Base-by-base conservation (phyloP, 768 basidiomycete genomes). In the Heimioporus sp. region DNA sequence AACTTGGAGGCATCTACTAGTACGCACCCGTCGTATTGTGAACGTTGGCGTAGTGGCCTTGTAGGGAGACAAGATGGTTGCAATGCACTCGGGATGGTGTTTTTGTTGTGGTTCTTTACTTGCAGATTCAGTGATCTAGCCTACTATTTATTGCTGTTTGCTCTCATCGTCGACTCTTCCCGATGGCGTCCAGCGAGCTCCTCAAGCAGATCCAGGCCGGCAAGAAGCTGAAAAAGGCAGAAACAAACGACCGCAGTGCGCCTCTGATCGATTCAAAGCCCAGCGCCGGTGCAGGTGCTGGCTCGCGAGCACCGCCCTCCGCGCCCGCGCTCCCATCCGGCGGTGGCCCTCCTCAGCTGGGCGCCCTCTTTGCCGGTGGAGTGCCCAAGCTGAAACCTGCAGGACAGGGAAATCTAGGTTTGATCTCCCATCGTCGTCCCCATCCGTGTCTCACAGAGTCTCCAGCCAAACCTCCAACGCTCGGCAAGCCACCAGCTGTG, bases 311-410 rank as follows among this genome's bases (percentile, higher is more conserved):
- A 16, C 61, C 59, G 24, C 30, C 52, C 21, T 54, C 70, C 36
- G 43, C 59, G 21, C 43, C 57, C 17, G 49, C 36, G 51, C 31
- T 56, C 47, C 46, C 59, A 9, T 56, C 65, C 28, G 73, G 68
- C 8, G 72, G 65, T n/a, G 83, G 77, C 8, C 83, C 92, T 24
- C 90, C 91, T 21, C 92, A 94, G 67, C 73, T 95, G 5, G 93
- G 83, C 31, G 86, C 82, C 2, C 70, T 97, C 11, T 95, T 97
- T 63, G 92, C 93, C 41, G 92, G 91, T 15, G 93, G 94, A 1
- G 84, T 96, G 76, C 94, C 94, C 5, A 94, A 90, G 65, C 66
- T 96, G 63, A 95, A 87, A 74, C 82, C 91, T 41, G 79, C 87
- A n/a, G 88, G 83, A 12, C 79, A 82, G 51, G 76, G 64, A 48